Base-by-base conservation (phyloP, 2,329 filamentous ascomycete species). In the Alternaria atra region DNA sequence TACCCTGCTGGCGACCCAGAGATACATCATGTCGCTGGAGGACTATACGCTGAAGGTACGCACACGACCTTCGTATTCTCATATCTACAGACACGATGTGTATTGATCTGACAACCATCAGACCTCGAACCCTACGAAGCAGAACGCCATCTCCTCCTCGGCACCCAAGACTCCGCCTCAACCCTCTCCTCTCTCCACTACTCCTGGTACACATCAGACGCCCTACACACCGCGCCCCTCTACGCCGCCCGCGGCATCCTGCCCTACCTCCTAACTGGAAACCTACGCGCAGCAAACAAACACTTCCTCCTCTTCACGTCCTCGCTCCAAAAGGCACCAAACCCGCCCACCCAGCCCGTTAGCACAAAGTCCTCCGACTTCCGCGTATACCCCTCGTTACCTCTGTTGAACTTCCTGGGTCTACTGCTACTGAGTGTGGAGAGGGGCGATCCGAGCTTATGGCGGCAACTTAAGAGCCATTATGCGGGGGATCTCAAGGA, bases 61-160 rank as follows among this genome's bases (percentile, higher is more conserved):
- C 68, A 6, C 20, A 42, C 2, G 20, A 20, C 9, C 7, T 32
- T 39, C 15, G 6, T 13, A 32, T 7, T 13, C 27, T 6, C 1
- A 17, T 9, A 20, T 7, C 9, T 12, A 7, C 4, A 40, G 2
- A 10, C 2, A 30, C 17, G n/a, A 10, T 2, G 9, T 6, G 13
- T 44, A 37, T 17, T 50, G 8, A 50, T 4, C 6, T 13, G 12
- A 40, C 0, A 1, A 1, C 6, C 6, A n/a, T 58, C 65, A 88
- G 94, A 97, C 71, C 91, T 94, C 79, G 93, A 97, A 63, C 87
- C 90, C 27, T 97, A 97, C 83, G 94, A 97, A 61, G 95, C 96
- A 13, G 96, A 99, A 80, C 87, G 89, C 70, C 95, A 99, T 79
- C 85, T 99, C 56, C 80, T 94, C 50, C 85, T 97, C 39, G 96